Evolutionary conservation across 257 asterid species (phyloP).

Genomic region (Nicotiana benthamiana): DNA sequence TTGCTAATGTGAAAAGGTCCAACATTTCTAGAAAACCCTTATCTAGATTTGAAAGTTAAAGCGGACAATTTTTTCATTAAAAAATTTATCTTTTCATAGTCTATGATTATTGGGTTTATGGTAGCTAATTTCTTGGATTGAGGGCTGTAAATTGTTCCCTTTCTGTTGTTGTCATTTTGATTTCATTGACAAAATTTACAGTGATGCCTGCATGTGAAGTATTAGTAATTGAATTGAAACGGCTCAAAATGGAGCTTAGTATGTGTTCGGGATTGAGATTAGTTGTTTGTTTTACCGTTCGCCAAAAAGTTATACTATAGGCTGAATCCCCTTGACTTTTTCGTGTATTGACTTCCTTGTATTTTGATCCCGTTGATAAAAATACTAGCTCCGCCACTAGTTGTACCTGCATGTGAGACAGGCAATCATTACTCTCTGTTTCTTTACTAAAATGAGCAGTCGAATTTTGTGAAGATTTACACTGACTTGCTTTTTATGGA

Average conservation of each 20-base stretch:
- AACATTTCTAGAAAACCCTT: too few species aligned
- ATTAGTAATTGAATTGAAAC: background rate
- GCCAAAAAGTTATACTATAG: too few species aligned
- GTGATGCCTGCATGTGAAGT: background rate
- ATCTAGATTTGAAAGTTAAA: too few species aligned
- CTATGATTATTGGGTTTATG: background rate
- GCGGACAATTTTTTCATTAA: background rate
- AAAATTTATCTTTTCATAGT: background rate
- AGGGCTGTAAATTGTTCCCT: background rate
- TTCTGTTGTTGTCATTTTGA: background rate
- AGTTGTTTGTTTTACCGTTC: background rate
- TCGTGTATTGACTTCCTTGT: too few species aligned
- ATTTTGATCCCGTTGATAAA: too few species aligned
- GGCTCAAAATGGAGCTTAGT: background rate
- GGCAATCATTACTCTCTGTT: too few species aligned
- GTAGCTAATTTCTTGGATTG: background rate
- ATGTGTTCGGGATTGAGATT: background rate
- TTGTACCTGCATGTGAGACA: background rate
- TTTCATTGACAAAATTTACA: background rate
- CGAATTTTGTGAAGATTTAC: background rate
- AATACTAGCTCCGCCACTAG: too few species aligned
- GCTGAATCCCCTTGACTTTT: too few species aligned
- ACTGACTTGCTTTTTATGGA: too few species aligned
- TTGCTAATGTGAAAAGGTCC: too few species aligned
- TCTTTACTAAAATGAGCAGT: background rate